These are phyloP conservation scores for Ustilago hordei DNA, from an alignment of 1,284 basidiomycete genomes.

Conservation along the genomic window DNA sequence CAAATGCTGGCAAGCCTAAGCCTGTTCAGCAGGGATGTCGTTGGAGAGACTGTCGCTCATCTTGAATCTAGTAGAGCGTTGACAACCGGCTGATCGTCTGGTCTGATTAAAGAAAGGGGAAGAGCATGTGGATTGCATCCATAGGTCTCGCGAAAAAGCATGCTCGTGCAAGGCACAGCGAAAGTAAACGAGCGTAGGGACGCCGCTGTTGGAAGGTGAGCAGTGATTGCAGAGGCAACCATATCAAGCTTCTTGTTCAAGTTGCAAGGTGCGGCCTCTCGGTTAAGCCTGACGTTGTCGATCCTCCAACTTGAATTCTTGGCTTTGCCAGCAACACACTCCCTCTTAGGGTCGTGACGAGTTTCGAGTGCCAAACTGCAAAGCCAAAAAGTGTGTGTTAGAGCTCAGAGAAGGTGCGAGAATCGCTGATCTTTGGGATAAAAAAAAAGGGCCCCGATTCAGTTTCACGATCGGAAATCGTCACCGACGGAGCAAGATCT, in stretches of 20 bases:
- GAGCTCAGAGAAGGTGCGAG: background rate
- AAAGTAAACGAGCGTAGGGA: background rate
- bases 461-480: background rate
- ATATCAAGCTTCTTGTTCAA: background rate
- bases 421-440: background rate
- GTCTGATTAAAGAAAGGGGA: no score
- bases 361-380: background rate
- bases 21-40: no score
- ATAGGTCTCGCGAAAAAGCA: no score
- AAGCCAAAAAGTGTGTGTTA: background rate
- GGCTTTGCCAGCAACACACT: conserved; percentile 3
- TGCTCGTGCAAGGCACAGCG: no score
- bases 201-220: no score
- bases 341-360: background rate
- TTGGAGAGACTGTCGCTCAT: no score
- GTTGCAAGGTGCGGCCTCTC: conserved; percentile 2
- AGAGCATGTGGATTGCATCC: background rate
- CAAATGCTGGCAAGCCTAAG: background rate
- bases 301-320: conserved; percentile 5
- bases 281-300: conserved; percentile 4
- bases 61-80: no score
- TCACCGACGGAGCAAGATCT: background rate
- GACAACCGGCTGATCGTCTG: no score
- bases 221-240: background rate
- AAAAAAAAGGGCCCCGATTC: background rate